Base-by-base conservation (phyloP, 2,329 filamentous ascomycete genomes). In the Leptosphaerulina australis region DNA sequence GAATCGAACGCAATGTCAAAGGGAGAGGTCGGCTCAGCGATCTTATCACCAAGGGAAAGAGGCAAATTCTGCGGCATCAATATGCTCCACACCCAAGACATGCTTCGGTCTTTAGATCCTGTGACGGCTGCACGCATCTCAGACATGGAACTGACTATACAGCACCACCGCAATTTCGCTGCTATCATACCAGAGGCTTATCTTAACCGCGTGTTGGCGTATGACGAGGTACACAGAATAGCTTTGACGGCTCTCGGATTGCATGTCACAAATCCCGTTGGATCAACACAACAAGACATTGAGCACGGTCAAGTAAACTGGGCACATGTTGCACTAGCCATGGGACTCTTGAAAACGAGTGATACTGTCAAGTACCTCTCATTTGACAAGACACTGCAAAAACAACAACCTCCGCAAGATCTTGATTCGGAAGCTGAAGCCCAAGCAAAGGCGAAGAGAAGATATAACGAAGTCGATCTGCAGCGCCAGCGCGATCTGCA, bases 21-120 rank as follows among this genome's bases (percentile, higher is more conserved):
- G 28, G 38, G 35, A 22, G 44, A 53, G 3, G 24, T 35, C 22
- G 36, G 38, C 5, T 49, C 51, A 9, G 26, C 45, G n/a, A 44
- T 63, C 20, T 14, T 56, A 8, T 55, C 59, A 11, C 38, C 36
- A 12, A 25, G 44, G 11, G 63, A 71, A 18, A 58, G 50, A 41
- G 50, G 34, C 9, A 73, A 69, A 44, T 64, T 63, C 28, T 53
- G 49, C 44, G 77, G 78, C 26, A 83, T 88, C 56, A 89, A 90
- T 59, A 74, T 86, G 48, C 77, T 85, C 9, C 85, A 89, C 67
- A 74, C 88, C 2, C 79, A 83, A 59, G 79, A 82, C 48, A 87
- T 88, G 83, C 74, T 88, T 26, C 69, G 70, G 8, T 72, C 74
- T 21, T 62, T 81, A 31, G 72, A 76, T 46, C 74, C 76, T 3